Evolutionary conservation across 345 rosid species (phyloP), one percentile per base, ranked within the genome.

Genomic region (Adansonia digitata): DNA sequence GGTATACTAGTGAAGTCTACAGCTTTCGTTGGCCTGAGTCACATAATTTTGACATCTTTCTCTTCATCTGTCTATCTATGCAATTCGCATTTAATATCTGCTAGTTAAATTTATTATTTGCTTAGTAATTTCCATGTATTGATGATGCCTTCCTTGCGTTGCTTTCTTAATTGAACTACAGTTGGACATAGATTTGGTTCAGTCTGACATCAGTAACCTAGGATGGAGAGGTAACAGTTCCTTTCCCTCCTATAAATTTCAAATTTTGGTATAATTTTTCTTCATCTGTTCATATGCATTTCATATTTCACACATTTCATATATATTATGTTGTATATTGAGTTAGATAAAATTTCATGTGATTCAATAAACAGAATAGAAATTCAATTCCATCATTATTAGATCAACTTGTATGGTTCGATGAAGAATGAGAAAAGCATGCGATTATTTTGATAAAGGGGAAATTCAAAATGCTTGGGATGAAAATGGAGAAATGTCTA

Each of bases 121-220:
- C 59, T 69, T 48, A 17, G 72, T 46, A 31, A 31, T 29, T 48
- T 29, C 10, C 18, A 4, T 13, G 6, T 56, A n/a, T 55, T 39
- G 6, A 0, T 26, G 74, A 73, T 79, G 68, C 56, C 2, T 71
- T 68, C 13, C 40, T 74, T 15, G 2, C 29, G 56, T 74, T 74
- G 4, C 62, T 64, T 76, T 74, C 45, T 13, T 35, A 34, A 73
- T 48, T 64, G 62, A 74, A 74, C 75, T 78, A 85, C 89, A 91
- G 98, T 83, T 94, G 84, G 93, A 90, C 80, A 87, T 94, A 45
- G 78, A 89, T 76, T 90, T 94, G 61, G 76, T 92, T 79, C 95
- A 85, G 75, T 85, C 90, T 84, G 92, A 94, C 79, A 69, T 92
- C 79, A 76, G 77, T 82, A 86, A 86, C 73, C 74, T 94, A 52